Base-by-base conservation (phyloP, 1,139 yeast genomes). In the Zygoascus hellenicus region DNA sequence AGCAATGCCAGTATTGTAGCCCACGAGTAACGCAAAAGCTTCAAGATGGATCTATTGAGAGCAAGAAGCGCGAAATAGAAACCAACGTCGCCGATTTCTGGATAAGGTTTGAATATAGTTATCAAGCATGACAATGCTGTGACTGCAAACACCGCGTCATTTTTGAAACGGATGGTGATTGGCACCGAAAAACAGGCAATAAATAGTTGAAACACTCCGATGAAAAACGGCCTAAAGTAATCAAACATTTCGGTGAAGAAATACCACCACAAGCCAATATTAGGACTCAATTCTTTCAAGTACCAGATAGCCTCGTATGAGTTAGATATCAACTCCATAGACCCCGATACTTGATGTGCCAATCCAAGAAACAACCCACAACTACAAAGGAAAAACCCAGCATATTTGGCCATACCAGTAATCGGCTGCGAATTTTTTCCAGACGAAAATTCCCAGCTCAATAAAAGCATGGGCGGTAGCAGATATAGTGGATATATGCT, bases 221-320 rank as follows among this genome's bases (percentile, higher is more conserved):
- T 70, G 69, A 86, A 92, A 62, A 92, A 89, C 14, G 88, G 81
- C 28, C 84, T 76, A 72, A 92, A 92, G 60, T 81, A 86, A 48
- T 83, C 94, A 68, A 92, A 92, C 81, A 92, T 86, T 64, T 92
- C 98, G 28, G 94, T 84, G 70, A 92, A 92, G 58, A 90, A 80
- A 69, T 92, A 92, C 99, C 99, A 92, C 99, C 99, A 92, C 35
- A 92, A 71, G 0, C 98, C 98, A 54, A 92, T 68, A 64, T 89
- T 89, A 17, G 96, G 96, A 5, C 80, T 74, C 53, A 88, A 78
- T 53, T 87, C 88, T 43, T 74, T 74, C 58, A 86, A 82, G 31
- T 72, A 67, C 6, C 88, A 59, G 9, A 79, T 68, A 0, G 82
- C 74, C 13, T 83, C 80, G 60, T 83, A 86, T 51, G 86, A 80